Evolutionary conservation across 1,284 basidiomycete genomes (phyloP), one percentile per base, ranked within the genome.

Genomic region (Fomes fomentarius): DNA sequence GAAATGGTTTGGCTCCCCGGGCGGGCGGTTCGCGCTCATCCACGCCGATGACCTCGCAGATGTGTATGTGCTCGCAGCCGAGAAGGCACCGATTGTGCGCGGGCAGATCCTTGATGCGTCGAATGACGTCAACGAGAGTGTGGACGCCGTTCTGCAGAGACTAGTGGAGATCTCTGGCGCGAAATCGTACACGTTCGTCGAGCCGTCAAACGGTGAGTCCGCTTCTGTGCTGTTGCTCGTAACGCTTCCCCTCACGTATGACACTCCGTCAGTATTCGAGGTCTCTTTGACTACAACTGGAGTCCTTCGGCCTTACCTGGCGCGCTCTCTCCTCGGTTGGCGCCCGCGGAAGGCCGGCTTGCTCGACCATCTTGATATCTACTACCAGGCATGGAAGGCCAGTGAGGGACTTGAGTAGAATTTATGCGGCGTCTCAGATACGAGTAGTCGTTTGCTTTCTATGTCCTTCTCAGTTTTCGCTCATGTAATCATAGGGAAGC

Each of bases 41-140:
- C 82, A 84, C 64, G 64, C 66, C 35, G 81, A 83, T 60, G 82
- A 83, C 64, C 66, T 81, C 24, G 81, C 78, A 7, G 78, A 80
- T 46, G 59, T 80, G 30, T 81, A 76, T 58, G 42, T 80, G 15
- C 66, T 74, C 1, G 73, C 71, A 1, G 74, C 73, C 7, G 81
- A 83, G 67, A 68, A 73, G 62, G 74, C 68, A 8, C 62, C 69
- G 4, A 48, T 77, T 2, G 61, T 75, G 17, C 65, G 69, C 1
- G 81, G 81, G 4, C 62, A 70, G 49, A 73, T 77, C 15, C 77
- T 84, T 66, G 74, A 80, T 49, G 78, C 69, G 2, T 64, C 74
- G 34, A 83, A 82, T 62, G 70, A 74, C 31, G 59, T 68, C 24
- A 74, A 72, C 10, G 80, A 82, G 69, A 72, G 74, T 28, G 65